Evolutionary conservation across 176 grass and related monocot species (phyloP).

Genomic region (Zea luxurians): DNA sequence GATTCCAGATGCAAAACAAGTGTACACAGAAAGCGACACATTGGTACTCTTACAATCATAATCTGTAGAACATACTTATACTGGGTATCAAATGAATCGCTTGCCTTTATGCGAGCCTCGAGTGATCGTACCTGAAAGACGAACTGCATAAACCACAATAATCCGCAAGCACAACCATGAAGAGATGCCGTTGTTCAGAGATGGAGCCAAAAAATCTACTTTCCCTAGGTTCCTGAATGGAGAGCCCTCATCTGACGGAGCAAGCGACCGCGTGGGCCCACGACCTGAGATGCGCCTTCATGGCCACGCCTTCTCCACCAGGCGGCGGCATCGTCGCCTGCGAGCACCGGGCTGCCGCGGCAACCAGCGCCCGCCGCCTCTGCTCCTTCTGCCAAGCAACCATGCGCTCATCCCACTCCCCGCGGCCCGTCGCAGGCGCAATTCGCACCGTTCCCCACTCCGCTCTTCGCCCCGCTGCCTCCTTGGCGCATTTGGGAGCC

Average conservation of each 20-base stretch:
- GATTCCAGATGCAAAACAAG: conserved; percentile 26
- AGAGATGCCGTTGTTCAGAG: conserved; percentile 5
- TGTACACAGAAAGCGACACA: conserved; percentile 26
- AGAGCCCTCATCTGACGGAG: conserved; percentile 44
- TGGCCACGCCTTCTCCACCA: conserved; percentile 40
- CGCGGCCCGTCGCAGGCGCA: neutral
- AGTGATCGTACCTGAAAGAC: neutral
- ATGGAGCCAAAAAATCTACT: neutral
- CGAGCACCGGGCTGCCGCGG: conserved; percentile 23
- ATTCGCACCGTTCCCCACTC: neutral
- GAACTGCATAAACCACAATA: neutral
- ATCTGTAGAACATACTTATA: neutral
- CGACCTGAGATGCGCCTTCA: conserved; percentile 66
- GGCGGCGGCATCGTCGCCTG: conserved; percentile 36
- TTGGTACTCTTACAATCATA: conserved; percentile 24
- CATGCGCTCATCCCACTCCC: conserved; percentile 1
- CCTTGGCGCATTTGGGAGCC: conserved; percentile 7
- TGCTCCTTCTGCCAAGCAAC: conserved; percentile 13
- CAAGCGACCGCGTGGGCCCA: conserved; percentile 73
- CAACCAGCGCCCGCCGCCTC: conserved; percentile 6
- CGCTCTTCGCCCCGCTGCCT: neutral
- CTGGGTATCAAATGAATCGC: neutral
- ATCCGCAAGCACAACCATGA: neutral
- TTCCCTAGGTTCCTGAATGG: neutral
- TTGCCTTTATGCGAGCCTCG: neutral